These are phyloP conservation scores for Apiospora arundinis DNA, from an alignment of 2,329 filamentous ascomycete genomes.

Conservation along the genomic window DNA sequence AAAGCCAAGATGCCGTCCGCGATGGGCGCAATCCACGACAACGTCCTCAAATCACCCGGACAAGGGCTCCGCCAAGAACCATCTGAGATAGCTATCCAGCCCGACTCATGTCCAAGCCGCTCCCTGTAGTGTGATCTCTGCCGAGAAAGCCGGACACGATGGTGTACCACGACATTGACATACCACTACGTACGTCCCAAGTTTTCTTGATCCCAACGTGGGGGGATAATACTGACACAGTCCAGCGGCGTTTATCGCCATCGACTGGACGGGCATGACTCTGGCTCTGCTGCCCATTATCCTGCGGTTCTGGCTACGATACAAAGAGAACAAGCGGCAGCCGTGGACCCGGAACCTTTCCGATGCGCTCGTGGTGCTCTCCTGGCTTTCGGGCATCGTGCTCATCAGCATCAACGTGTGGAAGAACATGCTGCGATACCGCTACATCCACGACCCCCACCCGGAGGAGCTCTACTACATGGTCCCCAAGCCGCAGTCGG, in stretches of 20 bases:
- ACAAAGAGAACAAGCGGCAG: constrained; percentile 27
- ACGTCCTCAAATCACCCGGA: background rate
- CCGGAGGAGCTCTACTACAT: constrained; percentile 32
- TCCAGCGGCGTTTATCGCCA: constrained; percentile 35
- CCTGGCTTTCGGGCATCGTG: constrained; percentile 32
- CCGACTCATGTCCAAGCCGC: background rate
- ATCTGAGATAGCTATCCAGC: background rate
- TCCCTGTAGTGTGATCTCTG: background rate
- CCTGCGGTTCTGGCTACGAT: constrained; percentile 34
- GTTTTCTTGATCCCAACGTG: background rate
- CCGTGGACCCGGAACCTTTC: constrained; percentile 29
- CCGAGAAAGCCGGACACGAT: background rate
- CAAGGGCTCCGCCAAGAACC: background rate
- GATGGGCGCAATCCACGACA: background rate
- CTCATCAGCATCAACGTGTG: constrained; percentile 34
- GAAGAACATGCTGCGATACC: constrained; percentile 32
- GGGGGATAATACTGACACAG: constrained; percentile 15
- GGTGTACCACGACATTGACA: constrained; percentile 32
- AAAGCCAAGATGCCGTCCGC: background rate
- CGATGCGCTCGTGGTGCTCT: constrained; percentile 31
- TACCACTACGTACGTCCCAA: constrained; percentile 29
- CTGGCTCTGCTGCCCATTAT: constrained; percentile 33
- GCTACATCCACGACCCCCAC: constrained; percentile 28
- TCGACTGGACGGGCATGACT: constrained; percentile 33
- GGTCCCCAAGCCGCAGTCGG: constrained; percentile 28